Evolutionary conservation across 805 yeast genomes (phyloP), one percentile per base, ranked within the genome.

Genomic region (Candida glaebosa): DNA sequence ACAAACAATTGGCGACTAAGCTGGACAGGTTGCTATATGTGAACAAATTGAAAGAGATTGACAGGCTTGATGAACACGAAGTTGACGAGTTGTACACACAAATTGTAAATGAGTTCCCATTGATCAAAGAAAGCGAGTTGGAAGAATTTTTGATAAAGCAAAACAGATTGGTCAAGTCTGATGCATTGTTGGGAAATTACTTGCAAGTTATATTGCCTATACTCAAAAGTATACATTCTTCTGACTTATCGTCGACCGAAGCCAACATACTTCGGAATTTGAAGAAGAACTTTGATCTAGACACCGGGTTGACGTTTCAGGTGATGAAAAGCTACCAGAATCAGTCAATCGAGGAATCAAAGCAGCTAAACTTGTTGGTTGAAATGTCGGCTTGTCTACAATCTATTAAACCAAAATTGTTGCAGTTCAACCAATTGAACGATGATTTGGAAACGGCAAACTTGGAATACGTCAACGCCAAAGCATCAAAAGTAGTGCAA

Each of bases 141-240:
- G 53, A 47, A 33, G 31, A 17, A 18, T 62, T 56, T 44, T 45
- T 59, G 24, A 26, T 37, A 6, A 17, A 38, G 4, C 63, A 60
- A 22, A 54, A 45, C 43, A 40, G 48, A 14, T 45, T 16, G 19
- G 14, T 40, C 41, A 65, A 65, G 41, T 52, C 65, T 2, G 48
- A 52, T 6, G 42, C 46, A 9, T 46, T 68, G 22, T 46, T 60
- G 19, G 54, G 53, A 19, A 53, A 48, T 12, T 57, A 55, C 39
- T 44, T 67, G 15, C 58, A 63, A 32, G 42, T 49, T 22, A 55
- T 62, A 12, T 47, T 58, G 2, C 71, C 72, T 5, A 56, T 63
- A 20, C 52, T 67, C 31, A 51, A 65, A 36, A 51, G 69, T 3
- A 56, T 67, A 3, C 67, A 67, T 46, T 63, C 60, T 32, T 48